Evolutionary conservation across 2,329 filamentous ascomycete genomes (phyloP).

Genomic region (Arthrobotrys sinensis): DNA sequence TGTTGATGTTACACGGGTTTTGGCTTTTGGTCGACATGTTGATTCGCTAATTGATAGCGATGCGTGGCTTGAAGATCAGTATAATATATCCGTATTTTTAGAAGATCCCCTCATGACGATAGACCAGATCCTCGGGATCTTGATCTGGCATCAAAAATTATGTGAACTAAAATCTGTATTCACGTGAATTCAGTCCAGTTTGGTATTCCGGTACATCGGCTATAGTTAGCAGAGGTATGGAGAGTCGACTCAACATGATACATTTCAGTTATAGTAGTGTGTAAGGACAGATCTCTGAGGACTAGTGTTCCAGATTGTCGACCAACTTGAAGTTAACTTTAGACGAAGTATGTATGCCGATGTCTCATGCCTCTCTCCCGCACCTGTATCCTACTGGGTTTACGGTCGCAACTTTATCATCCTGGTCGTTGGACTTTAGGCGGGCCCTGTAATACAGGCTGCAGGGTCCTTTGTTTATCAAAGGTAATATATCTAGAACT

Average conservation of each 20-base stretch:
- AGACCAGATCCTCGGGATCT: conserved; percentile 4
- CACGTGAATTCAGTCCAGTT: too few species aligned
- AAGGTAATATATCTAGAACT: conserved; percentile 26
- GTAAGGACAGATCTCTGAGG: too few species aligned
- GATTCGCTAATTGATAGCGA: background rate
- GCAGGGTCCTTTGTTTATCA: conserved; percentile 23
- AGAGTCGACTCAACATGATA: too few species aligned
- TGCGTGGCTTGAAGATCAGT: background rate
- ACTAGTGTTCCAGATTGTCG: too few species aligned
- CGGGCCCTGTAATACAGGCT: conserved; percentile 1
- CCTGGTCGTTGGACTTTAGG: conserved; percentile 9
- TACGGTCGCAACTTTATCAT: background rate
- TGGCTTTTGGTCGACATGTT: conserved; percentile 14
- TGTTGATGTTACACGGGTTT: conserved; percentile 4
- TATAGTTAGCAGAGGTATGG: too few species aligned
- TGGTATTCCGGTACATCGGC: too few species aligned
- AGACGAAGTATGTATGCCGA: too few species aligned
- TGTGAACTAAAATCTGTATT: background rate
- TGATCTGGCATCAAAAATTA: background rate
- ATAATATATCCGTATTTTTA: background rate
- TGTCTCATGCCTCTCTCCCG: too few species aligned
- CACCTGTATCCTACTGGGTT: background rate
- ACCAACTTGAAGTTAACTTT: too few species aligned
- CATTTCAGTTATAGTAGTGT: too few species aligned
- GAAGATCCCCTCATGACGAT: background rate